Evolutionary conservation across 1,139 yeast species (phyloP), one percentile per base, ranked within the genome.

Genomic region (Geotrichum siamense): DNA sequence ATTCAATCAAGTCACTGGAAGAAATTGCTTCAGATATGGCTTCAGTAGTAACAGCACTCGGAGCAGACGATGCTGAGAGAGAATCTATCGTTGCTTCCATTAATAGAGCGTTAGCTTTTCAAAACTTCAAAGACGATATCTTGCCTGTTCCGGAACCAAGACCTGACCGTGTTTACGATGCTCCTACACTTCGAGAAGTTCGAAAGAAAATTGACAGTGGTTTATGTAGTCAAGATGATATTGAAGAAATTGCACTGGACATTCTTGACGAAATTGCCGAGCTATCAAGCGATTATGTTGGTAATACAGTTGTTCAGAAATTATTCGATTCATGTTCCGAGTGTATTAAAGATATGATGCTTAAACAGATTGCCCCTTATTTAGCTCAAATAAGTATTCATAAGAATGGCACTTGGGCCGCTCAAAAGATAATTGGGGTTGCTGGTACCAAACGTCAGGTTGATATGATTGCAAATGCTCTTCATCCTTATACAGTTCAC

Each of bases 341-440:
- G 26, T 71, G 79, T 5, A 71, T 87, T 46, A 84, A 85, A 58
- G 81, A 83, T 54, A 75, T 82, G 64, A 82, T 93, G 87, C 74
- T 91, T 42, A 78, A 82, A 57, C 78, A 76, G 53, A 77, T 93
- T 42, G 71, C 83, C 3, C 94, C 93, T 17, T 84, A 73, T 57
- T 70, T 93, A 52, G 84, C 96, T 1, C 94, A 87, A 57, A 81
- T 91, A 69, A 93, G 97, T 56, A 82, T 86, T 47, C 99, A 91
- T 67, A 91, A 91, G 60, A 91, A 93, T 62, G 99, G 99, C 51
- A 91, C 99, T 3, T 91, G 98, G 98, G 97, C 97, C 2, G 94
- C 95, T 25, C 98, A 93, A 63, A 93, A 91, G 63, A 82, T 91
- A 60, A 87, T 93, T 55, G 83, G 80, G 53, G 80, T 84, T 48